These are phyloP conservation scores for Zhuliangozyma blackwelliae DNA, from an alignment of 1,139 yeast genomes.

Conservation along the genomic window DNA sequence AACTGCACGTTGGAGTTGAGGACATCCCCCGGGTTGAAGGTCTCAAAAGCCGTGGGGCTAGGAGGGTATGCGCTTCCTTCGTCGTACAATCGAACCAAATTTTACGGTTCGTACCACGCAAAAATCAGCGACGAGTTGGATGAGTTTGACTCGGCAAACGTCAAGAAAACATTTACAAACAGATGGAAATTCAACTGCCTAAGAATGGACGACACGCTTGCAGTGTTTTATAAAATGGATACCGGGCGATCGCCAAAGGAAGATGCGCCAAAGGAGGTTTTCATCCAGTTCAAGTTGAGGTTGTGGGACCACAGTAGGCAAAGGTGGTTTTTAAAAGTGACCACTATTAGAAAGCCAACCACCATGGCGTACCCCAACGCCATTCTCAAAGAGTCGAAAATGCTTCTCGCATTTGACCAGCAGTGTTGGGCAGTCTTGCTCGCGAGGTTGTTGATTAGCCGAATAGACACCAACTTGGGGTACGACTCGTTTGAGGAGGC, in stretches of 20 bases:
- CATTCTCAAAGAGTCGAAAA: conserved; percentile 23
- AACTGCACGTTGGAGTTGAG: conserved; percentile 20
- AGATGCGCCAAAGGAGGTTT: conserved; percentile 18
- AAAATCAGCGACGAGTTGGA: conserved; percentile 34
- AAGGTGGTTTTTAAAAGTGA: conserved; percentile 24
- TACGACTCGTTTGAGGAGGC: conserved; percentile 29
- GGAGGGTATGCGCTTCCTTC: conserved; percentile 33
- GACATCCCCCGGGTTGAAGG: conserved; percentile 30
- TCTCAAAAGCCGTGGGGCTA: conserved; percentile 23
- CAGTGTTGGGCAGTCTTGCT: conserved; percentile 27
- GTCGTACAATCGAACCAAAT: conserved; percentile 22
- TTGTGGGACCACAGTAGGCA: conserved; percentile 21
- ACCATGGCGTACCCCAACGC: conserved; percentile 22
- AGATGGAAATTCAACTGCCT: conserved; percentile 29
- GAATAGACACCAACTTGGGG: conserved; percentile 33
- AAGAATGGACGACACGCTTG: conserved; percentile 19
- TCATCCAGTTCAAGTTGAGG: conserved; percentile 28
- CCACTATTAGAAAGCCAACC: conserved; percentile 28
- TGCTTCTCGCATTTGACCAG: conserved; percentile 30
- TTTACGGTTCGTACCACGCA: conserved; percentile 19
- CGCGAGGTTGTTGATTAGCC: conserved; percentile 28
- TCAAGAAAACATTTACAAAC: conserved; percentile 32
- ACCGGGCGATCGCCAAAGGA: conserved; percentile 24
- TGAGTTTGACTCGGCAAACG: conserved; percentile 27
- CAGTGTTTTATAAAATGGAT: conserved; percentile 31